Base-by-base conservation (phyloP, 768 basidiomycete genomes). In the Mycena belliarum region DNA sequence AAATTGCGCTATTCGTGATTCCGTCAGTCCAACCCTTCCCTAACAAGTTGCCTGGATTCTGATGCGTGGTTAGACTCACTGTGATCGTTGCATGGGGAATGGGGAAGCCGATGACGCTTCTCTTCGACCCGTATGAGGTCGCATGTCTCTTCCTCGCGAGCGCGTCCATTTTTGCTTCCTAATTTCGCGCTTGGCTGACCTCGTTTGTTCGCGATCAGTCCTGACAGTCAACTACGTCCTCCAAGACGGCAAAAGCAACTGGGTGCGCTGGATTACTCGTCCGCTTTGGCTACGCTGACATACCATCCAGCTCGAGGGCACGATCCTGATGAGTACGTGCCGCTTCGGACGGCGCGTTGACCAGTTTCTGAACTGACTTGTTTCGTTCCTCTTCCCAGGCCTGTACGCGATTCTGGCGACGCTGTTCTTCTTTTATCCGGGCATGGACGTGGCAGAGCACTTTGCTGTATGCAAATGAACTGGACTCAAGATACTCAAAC, bases 81-180 rank as follows among this genome's bases (percentile, higher is more conserved):
- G 78, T 86, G 38, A 70, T 76, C 10, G 72, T 89, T 16, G 88
- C 76, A 12, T 91, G 88, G 89, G 74, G 74, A 18, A 72, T 88
- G 46, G 82, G 80, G 54, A 87, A 87, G 60, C 82, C 84, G 1
- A 59, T 83, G 57, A 81, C 79, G 26, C 67, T 89, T 48, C 73
- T 88, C 32, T 88, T 89, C 61, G 88, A 90, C 67, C 84, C 86
- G 0, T 87, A 83, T 63, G 84, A 89, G 71, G 81, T 83, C 1
- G 72, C 87, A 23, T 81, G 49, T 28, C 66, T 77, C 15, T 71
- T 75, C 66, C 60, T 71, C 21, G 63, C 69, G 10, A 67, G 63
- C 70, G 29, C 24, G 65, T 55, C 38, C 14, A 7, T 9, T 38
- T 10, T 33, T 20, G 25, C 29, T 21, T 21, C 16, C 2, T 6